A percentile compares a stretch with the other conserved stretches of the same genome.
Evolutionary conservation across 257 asterid species (phyloP).

Genomic region (Handroanthus guayacan): DNA sequence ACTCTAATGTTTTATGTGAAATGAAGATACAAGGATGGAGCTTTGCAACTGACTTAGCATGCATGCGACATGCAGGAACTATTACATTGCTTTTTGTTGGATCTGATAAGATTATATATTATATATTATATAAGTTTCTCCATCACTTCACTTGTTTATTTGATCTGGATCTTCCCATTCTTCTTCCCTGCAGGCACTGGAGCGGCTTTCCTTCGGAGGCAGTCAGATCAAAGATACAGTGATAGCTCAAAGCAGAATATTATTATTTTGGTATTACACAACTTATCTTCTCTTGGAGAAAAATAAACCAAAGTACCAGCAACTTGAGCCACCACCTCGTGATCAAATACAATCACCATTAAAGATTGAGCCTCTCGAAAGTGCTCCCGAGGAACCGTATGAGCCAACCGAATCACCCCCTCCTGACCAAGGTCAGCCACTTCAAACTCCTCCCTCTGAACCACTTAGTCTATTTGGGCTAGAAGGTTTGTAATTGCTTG

Average conservation of each 20-base stretch:
- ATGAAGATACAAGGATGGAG: no score
- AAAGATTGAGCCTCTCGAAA: slow-evolving; percentile 59
- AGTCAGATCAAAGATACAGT: slow-evolving; percentile 72
- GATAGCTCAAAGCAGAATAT: slow-evolving; percentile 83
- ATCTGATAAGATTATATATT: no score
- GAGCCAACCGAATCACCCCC: slow-evolving; percentile 56
- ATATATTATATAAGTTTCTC: neutral
- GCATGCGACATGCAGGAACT: no score
- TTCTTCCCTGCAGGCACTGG: slow-evolving; percentile 64
- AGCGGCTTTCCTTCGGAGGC: slow-evolving; percentile 83
- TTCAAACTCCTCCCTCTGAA: slow-evolving; percentile 72
- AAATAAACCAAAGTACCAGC: slow-evolving; percentile 90
- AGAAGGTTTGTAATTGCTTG: slow-evolving; percentile 80
- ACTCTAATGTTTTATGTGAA: no score
- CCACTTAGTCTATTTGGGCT: slow-evolving; percentile 82
- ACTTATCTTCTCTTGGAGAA: slow-evolving; percentile 90
- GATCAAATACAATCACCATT: slow-evolving; percentile 47
- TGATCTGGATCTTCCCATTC: slow-evolving; percentile 7
- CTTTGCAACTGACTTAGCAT: no score
- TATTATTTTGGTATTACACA: slow-evolving; percentile 87
- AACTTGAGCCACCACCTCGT: slow-evolving; percentile 62
- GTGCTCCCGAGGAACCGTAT: slow-evolving; percentile 50
- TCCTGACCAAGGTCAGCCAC: slow-evolving; percentile 81
- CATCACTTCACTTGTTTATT: neutral
- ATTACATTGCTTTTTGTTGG: no score